Evolutionary conservation across 768 basidiomycete genomes (phyloP).

Genomic region (Boletus reticuloceps): DNA sequence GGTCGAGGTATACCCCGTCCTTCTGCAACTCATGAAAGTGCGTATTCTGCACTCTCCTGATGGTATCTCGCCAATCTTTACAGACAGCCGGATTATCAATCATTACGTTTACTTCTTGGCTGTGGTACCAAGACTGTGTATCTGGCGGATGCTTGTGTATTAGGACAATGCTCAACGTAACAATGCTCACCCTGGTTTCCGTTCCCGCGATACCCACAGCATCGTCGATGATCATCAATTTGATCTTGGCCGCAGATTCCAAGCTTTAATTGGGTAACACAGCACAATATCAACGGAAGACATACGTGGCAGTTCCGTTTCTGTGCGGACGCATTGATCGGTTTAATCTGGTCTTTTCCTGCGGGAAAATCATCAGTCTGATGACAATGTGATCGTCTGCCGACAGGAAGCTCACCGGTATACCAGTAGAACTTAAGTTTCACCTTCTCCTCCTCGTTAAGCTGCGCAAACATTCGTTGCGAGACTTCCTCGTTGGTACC

Average conservation of each 20-base stretch:
- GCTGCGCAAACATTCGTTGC: constrained; percentile 50
- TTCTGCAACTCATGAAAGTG: constrained; percentile 42
- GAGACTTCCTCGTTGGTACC: constrained; percentile 73
- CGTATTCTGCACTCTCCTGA: constrained; percentile 57
- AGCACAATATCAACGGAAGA: background rate
- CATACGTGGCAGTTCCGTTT: constrained; percentile 67
- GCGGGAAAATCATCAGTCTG: background rate
- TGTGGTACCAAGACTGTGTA: constrained; percentile 71
- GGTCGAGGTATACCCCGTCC: constrained; percentile 59
- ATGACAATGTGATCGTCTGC: background rate
- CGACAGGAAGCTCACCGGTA: constrained; percentile 28
- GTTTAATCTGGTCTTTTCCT: constrained; percentile 62
- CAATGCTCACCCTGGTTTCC: constrained; percentile 56
- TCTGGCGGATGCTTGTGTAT: constrained; percentile 30
- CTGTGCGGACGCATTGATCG: constrained; percentile 62
- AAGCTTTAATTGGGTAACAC: background rate
- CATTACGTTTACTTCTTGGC: constrained; percentile 67
- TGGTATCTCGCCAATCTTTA: constrained; percentile 52
- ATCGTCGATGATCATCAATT: constrained; percentile 66
- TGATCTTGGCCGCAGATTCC: constrained; percentile 37
- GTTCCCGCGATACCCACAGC: constrained; percentile 65
- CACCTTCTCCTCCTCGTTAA: constrained; percentile 44
- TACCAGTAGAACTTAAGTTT: constrained; percentile 57
- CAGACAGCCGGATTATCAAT: constrained; percentile 54
- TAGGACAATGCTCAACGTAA: constrained; percentile 1